A percentile compares a stretch with the other conserved stretches of the same genome.
phyloP scores from a whole-genome alignment of 257 asterid genomes.

The Solanum rostratum region DNA sequence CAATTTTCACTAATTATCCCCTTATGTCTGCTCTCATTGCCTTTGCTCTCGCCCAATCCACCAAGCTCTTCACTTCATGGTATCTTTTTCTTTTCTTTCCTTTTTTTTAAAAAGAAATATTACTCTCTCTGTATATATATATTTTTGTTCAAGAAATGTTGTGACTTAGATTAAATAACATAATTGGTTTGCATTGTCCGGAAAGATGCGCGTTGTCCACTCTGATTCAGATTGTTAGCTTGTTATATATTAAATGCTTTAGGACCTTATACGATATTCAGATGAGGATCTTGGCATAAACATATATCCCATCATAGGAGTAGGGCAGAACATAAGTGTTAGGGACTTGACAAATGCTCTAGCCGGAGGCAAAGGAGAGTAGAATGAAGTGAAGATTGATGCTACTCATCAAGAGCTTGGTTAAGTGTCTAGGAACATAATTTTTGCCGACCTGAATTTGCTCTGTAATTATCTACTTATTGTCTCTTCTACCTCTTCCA shows the following conservation, averaged over 20 bases:
- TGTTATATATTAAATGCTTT: not conserved
- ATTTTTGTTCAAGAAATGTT: not conserved
- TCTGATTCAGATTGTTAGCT: not conserved
- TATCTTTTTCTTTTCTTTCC: not conserved
- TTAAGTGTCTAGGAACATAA: not conserved
- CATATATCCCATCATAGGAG: too few relatives aligned
- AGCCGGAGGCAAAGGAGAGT: not conserved
- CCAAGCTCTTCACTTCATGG: conserved; percentile 10
- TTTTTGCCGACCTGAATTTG: not conserved
- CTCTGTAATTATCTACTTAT: not conserved
- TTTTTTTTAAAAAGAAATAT: not conserved
- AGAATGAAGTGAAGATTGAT: not conserved
- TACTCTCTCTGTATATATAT: not conserved
- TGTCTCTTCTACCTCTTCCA: not conserved
- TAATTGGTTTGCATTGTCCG: not conserved
- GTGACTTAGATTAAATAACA: not conserved
- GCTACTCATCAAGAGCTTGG: not conserved
- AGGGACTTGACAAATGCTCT: not conserved
- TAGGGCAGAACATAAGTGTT: not conserved
- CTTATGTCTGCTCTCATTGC: conserved; percentile 6
- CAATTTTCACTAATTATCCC: not conserved
- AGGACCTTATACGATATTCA: not conserved
- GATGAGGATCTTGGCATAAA: not conserved
- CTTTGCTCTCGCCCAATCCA: conserved; percentile 7
- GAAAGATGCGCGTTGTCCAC: not conserved